A percentile compares a stretch with the other conserved stretches of the same genome.
Conservation (phyloP, 345 rosid species). For the Brassica cretica region DNA sequence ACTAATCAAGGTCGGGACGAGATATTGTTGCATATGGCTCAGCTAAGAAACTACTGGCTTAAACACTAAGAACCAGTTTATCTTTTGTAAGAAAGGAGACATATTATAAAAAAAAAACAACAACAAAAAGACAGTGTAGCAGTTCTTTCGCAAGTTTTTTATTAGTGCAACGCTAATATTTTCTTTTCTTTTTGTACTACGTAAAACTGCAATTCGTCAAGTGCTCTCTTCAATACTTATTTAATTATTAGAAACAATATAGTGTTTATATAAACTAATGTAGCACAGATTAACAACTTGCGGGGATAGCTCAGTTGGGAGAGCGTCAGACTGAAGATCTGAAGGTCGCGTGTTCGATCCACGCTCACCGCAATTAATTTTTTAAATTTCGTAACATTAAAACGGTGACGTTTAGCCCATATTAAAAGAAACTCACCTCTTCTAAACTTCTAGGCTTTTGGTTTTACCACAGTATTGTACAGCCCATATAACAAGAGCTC, state of each 20-base stretch:
- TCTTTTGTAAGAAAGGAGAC: slow-evolving; percentile 4
- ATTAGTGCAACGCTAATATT: slow-evolving; percentile 14
- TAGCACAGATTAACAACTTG: neutral
- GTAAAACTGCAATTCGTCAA: neutral
- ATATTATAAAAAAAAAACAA: neutral
- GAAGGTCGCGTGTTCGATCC: slow-evolving; percentile 99
- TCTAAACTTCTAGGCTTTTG: neutral
- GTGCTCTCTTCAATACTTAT: neutral
- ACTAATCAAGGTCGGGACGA: slow-evolving; percentile 98
- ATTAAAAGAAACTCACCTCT: neutral
- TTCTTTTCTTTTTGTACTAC: neutral
- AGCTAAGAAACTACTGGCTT: slow-evolving; percentile 90
- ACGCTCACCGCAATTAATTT: slow-evolving; percentile 71
- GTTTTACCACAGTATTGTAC: neutral
- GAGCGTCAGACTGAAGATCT: slow-evolving; percentile 99
- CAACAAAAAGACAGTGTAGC: neutral
- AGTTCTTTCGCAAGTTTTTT: neutral
- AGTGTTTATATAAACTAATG: neutral
- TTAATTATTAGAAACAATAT: neutral
- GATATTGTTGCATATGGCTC: slow-evolving; percentile 94
- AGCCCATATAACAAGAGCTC: neutral
- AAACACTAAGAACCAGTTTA: slow-evolving; percentile 49
- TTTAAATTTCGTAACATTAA: neutral
- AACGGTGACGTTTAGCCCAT: neutral
- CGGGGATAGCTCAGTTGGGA: slow-evolving; percentile 79